Evolutionary conservation across 768 basidiomycete species (phyloP), one percentile per base, ranked within the genome.

Genomic region (Hemileccinum impolitum): DNA sequence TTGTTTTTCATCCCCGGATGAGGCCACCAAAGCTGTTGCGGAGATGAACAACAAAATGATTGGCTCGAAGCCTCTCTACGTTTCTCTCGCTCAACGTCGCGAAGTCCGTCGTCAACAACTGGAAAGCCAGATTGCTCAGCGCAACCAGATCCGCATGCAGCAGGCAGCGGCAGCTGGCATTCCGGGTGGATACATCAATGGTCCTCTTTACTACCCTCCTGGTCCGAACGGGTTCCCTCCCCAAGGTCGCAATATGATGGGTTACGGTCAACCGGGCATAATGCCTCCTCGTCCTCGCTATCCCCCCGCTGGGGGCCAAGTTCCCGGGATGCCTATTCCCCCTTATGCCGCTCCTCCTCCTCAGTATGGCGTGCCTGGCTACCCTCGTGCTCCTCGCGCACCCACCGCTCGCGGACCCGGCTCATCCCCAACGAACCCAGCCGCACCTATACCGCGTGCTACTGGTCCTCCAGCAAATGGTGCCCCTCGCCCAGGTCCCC

Each of bases 31-130:
- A 77, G 96, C 96, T 53, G 94, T 98, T 52, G 90, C 93, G 47
- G 96, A 99, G 77, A 96, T 99, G 94, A 99, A 99, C 81, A 97
- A 96, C 82, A 95, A 95, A 77, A 98, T 98, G 87, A 91, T 98
- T 63, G 95, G 95, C 54, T 82, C 87, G 58, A 99, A 99, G 75
- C 96, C 96, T 45, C 83, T 99, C 62, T 99, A 98, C 66, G 96
- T 99, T 67, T 94, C 95, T 36, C 85, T 98, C 58, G 96, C 96
- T 59, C 96, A 99, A 69, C 92, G 95, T 58, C 93, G 94, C 54
- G 96, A 99, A 65, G 90, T 96, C 63, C 90, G 96, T 69, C 84
- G 94, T 64, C 95, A 98, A 71, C 94, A 98, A 70, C 81, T 99
- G 60, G 96, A 98, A 76, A 94, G 90, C 66, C 96, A 98, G 78